A percentile compares a stretch with the other conserved stretches of the same genome.
Conservation (phyloP, 768 basidiomycete genomes). For the Lepiota venenata region DNA sequence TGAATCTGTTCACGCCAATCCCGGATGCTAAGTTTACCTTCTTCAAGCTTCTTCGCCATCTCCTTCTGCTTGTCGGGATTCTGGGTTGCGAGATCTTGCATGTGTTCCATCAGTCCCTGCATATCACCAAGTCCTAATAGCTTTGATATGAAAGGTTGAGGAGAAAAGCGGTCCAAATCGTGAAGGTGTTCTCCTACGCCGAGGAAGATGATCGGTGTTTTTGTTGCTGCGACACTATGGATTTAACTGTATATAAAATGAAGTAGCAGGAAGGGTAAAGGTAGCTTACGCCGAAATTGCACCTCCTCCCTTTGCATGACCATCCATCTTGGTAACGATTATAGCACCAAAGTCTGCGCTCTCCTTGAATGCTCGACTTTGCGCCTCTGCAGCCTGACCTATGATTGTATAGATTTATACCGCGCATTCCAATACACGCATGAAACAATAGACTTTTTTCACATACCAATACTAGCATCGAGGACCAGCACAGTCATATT, state of each 20-base stretch:
- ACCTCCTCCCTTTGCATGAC: slow-evolving; percentile 98
- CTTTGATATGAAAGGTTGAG: slow-evolving; percentile 97
- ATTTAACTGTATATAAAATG: slow-evolving; percentile 12
- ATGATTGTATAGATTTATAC: slow-evolving; percentile 29
- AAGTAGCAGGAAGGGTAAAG: not conserved
- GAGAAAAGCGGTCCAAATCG: slow-evolving; percentile 93
- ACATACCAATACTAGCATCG: slow-evolving; percentile 83
- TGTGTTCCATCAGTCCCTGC: slow-evolving; percentile 96
- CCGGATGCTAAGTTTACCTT: slow-evolving; percentile 94
- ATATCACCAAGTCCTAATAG: slow-evolving; percentile 94
- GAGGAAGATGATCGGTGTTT: slow-evolving; percentile 97
- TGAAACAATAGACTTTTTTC: too few relatives aligned
- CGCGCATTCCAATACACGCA: too few relatives aligned
- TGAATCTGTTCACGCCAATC: slow-evolving; percentile 98
- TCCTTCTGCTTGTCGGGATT: slow-evolving; percentile 98
- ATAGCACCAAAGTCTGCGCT: slow-evolving; percentile 97
- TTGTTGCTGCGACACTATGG: slow-evolving; percentile 91
- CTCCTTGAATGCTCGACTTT: slow-evolving; percentile 96
- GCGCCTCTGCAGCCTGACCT: slow-evolving; percentile 94
- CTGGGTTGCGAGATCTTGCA: slow-evolving; percentile 92
- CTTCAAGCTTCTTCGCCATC: slow-evolving; percentile 95
- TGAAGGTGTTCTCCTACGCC: slow-evolving; percentile 98
- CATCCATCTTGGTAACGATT: slow-evolving; percentile 99
- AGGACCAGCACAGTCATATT: slow-evolving; percentile 95
- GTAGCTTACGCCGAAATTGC: slow-evolving; percentile 93